Evolutionary conservation across 2,329 filamentous ascomycete genomes (phyloP), one percentile per base, ranked within the genome.

Genomic region (Penicillium hordei): DNA sequence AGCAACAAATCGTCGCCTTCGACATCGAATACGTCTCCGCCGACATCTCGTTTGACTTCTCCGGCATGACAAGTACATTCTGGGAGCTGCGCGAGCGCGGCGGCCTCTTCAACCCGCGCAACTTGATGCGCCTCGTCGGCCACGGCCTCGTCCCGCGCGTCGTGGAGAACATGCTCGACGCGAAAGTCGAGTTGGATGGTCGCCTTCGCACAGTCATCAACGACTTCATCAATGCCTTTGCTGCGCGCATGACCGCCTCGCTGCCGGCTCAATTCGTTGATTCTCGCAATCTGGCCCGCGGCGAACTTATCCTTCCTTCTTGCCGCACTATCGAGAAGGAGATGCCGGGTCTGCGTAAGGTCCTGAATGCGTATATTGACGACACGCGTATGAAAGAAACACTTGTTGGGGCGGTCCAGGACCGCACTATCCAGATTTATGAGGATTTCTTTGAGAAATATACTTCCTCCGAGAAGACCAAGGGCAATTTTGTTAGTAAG

Each of bases 1-100:
- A 97, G 75, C 95, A 97, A 71, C 91, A 97, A 72, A 89, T 99
- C 51, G 87, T 99, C 27, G 93, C 93, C 10, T 92, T 99, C 60
- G 94, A 99, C 76, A 97, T 99, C 64, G 93, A 89, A 70, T 89
- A 83, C 66, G 83, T 87, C 21, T 83, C 84, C 2, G 85, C 86
- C 4, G 86, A 89, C 60, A 78, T 88, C 48, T 82, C 82, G 15
- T 82, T 89, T 70, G 86, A 89, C 72, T 87, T 89, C 70, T 86
- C 84, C n/a, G 82, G 80, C 49, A 76, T 88, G 13, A 85, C 84
- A 5, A 84, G 79, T 62, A 88, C 86, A 1, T 89, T 89, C 72
- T 88, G 84, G 79, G 86, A 88, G 66, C 78, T 89, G 4, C 83
- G 86, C 40, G 82, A 86, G 55, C 81, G 85, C 33, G 86, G 86